Conservation (phyloP, 352 stramenopile genomes). For the Globisporangium nodosum region DNA sequence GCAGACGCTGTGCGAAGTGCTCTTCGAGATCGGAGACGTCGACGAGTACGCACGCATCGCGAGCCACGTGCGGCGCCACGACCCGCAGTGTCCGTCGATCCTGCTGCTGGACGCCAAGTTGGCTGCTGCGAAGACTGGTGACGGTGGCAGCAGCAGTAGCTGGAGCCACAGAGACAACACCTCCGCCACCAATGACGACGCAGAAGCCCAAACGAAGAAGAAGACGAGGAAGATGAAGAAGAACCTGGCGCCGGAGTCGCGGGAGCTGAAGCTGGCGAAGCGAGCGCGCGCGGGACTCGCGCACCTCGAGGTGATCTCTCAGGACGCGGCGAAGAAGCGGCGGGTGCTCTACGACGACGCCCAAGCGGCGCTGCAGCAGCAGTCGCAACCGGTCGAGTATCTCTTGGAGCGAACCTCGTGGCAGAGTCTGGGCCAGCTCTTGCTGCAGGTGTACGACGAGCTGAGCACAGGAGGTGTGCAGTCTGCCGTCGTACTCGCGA, state of each 20-base stretch:
- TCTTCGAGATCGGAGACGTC: conserved; percentile 45
- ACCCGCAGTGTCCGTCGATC: conserved; percentile 36
- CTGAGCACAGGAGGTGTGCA: conserved; percentile 21
- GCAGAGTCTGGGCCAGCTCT: conserved; percentile 43
- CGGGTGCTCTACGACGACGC: conserved; percentile 18
- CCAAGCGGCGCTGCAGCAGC: conserved; percentile 13
- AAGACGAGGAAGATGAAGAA: neutral
- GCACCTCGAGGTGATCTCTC: conserved; percentile 6
- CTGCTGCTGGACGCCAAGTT: conserved; percentile 20
- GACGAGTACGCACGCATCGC: conserved; percentile 43
- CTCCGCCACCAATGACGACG: neutral
- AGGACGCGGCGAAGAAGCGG: conserved; percentile 23
- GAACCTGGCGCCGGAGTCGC: neutral
- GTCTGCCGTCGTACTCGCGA: conserved; percentile 13
- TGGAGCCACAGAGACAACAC: neutral
- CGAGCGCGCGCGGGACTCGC: conserved; percentile 8
- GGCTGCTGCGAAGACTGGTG: neutral
- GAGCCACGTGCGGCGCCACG: conserved; percentile 32
- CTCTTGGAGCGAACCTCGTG: conserved; percentile 40
- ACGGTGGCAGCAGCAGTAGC: neutral
- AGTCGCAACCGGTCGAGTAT: conserved; percentile 24
- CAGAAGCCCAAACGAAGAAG: no score
- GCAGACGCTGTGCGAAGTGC: conserved; percentile 48
- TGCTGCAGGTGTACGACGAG: conserved; percentile 64
- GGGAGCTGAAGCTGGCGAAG: conserved; percentile 12